Evolutionary conservation across 2,329 filamentous ascomycete species (phyloP), one percentile per base, ranked within the genome.

Genomic region (Xylariomycetidae sp.): DNA sequence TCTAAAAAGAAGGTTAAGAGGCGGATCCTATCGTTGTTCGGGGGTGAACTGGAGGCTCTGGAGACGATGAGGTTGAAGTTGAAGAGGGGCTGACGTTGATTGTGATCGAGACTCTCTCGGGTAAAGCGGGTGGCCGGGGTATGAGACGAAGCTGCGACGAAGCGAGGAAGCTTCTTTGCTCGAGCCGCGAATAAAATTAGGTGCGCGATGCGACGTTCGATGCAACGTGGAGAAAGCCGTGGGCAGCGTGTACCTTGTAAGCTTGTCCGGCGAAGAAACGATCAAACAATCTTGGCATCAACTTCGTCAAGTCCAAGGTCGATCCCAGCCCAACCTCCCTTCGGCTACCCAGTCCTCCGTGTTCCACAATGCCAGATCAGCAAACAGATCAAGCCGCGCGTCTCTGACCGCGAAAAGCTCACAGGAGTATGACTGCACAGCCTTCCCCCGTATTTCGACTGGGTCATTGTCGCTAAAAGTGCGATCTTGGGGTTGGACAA

Each of bases 61-160:
- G n/a, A n/a, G n/a, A n/a, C n/a, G n/a, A n/a, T n/a, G n/a, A n/a
- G n/a, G n/a, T n/a, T n/a, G 28, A 25, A 13, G 20, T 22, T 14
- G 22, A 36, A 20, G 27, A 27, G 27, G 9, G n/a, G n/a, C n/a
- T 27, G 26, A 26, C 16, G 30, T 11, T 14, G 23, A 17, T 28
- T 16, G 32, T 25, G 4, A 16, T 37, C 27, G 37, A 36, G 35
- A 40, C 27, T 41, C 34, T 40, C 35, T 30, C 43, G 36, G 43
- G 39, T 37, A 34, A 38, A 28, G 33, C 41, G 32, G 36, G 25
- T 9, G 41, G 36, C 50, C 41, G 41, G 53, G 53, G 50, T 48
- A 27, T 49, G 53, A 56, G 51, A 56, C 53, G 42, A 29, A 20
- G 48, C 47, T 55, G 50, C 46, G 47, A 53, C 50, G n/a, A n/a